phyloP scores from a whole-genome alignment of 805 yeast species.

The Yarrowia sp. region DNA sequence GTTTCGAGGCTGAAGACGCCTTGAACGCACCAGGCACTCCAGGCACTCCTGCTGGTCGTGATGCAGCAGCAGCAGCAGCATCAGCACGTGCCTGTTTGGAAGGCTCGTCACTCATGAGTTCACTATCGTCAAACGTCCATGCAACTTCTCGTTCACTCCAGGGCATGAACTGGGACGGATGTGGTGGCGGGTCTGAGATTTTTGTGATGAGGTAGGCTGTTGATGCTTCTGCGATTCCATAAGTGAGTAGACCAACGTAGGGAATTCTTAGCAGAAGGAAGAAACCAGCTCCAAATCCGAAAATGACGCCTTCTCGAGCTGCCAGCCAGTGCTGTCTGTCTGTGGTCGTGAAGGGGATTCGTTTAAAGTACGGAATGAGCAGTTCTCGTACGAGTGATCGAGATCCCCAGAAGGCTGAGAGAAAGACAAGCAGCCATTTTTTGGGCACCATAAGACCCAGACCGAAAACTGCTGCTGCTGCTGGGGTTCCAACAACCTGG shows the following conservation, averaged over 20 bases:
- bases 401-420: constrained; percentile 49
- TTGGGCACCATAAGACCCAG: constrained; percentile 41
- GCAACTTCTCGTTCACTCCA: constrained; percentile 38
- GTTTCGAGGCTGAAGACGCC: not conserved
- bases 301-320: constrained; percentile 53
- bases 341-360: constrained; percentile 44
- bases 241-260: constrained; percentile 46
- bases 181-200: constrained; percentile 48
- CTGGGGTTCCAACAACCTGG: constrained; percentile 46
- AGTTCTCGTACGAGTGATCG: constrained; percentile 46
- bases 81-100: not conserved
- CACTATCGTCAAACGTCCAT: constrained; percentile 34
- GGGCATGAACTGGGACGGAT: constrained; percentile 28
- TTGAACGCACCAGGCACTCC: not conserved
- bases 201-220: constrained; percentile 54
- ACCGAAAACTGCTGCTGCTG: constrained; percentile 43
- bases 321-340: constrained; percentile 49
- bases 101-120: not conserved
- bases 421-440: constrained; percentile 39
- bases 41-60: not conserved
- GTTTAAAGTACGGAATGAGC: constrained; percentile 49
- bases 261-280: constrained; percentile 46
- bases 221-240: constrained; percentile 53
- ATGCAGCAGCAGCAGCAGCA: not conserved
- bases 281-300: constrained; percentile 53